A percentile compares a stretch with the other conserved stretches of the same genome.
Conservation (phyloP, 495 filamentous ascomycete genomes). For the Bacidia gigantensis region DNA sequence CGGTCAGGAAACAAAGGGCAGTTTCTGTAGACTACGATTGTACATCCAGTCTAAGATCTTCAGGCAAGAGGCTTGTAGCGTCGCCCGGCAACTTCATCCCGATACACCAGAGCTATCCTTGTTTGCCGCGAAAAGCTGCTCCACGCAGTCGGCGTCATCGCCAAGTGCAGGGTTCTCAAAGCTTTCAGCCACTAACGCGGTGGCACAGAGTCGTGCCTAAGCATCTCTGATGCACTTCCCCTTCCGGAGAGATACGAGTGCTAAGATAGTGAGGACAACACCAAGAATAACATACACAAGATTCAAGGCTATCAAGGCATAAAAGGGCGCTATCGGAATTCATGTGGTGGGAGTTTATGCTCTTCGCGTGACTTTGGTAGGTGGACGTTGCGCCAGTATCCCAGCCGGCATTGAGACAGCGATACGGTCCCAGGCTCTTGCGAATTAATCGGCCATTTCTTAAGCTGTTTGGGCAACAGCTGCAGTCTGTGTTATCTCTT, state of each 20-base stretch:
- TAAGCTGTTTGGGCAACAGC: not conserved
- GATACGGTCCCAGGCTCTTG: constrained; percentile 5
- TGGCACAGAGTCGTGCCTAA: constrained; percentile 8
- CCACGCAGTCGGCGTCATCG: constrained; percentile 12
- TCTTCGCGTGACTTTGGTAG: constrained; percentile 1
- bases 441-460: constrained; percentile 6
- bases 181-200: constrained; percentile 12
- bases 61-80: not conserved
- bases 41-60: not conserved
- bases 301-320: constrained; percentile 6
- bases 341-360: constrained; percentile 5
- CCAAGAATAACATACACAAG: constrained; percentile 9
- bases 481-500: not conserved
- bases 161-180: constrained; percentile 12
- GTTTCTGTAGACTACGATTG: not conserved
- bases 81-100: not conserved
- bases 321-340: constrained; percentile 8
- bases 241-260: constrained; percentile 1
- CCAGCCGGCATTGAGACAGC: constrained; percentile 4
- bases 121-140: constrained; percentile 13
- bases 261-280: constrained; percentile 6
- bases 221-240: constrained; percentile 5
- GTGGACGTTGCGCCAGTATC: not conserved
- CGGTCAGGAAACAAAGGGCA: not conserved
- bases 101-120: not conserved